Evolutionary conservation across 257 asterid species (phyloP), one percentile per base, ranked within the genome.

Genomic region (Przewalskia tangutica): DNA sequence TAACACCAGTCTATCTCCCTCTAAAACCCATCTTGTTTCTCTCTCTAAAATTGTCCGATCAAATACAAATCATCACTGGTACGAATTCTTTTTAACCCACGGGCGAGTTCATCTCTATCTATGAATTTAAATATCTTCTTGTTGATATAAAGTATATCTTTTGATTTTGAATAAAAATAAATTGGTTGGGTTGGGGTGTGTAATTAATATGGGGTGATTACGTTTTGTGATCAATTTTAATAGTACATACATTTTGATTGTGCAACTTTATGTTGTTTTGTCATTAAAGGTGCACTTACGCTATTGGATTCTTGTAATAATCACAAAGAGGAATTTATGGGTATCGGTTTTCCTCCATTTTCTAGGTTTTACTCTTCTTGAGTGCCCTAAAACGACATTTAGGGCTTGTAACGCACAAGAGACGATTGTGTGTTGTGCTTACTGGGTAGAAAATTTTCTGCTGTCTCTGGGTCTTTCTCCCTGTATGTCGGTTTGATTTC

Each of bases 11-110:
- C 79, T n/a, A n/a, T 85, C 90, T 84, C 91, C 81, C 86, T 86
- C 85, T 53, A 59, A 5, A 58, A 7, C 76, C 32, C 66, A 73
- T 23, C 42, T 84, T 82, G 86, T 83, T 3, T 71, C 79, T 73
- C 79, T 73, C 79, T 73, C 79, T 73, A 75, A 87, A 84, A 77
- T 83, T 66, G 77, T 54, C 91, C 91, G 91, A 88, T 88, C 92
- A 73, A 40, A 79, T 51, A 82, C 71, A 78, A 17, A 70, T 77
- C 87, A 17, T 46, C 78, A 64, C 84, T 71, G 88, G 89, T 91
- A 83, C 78, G 78, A 51, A 82, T 83, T 54, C 87, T 40, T 67
- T 12, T 54, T 16, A 46, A 73, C 79, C 66, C 83, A 70, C 32
- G 9, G 34, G 34, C 23, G 34, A 42, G 27, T 46, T 71, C 55